Base-by-base conservation (phyloP, 176 grass and related monocot genomes). In the Rhipidocladum racemiflorum region DNA sequence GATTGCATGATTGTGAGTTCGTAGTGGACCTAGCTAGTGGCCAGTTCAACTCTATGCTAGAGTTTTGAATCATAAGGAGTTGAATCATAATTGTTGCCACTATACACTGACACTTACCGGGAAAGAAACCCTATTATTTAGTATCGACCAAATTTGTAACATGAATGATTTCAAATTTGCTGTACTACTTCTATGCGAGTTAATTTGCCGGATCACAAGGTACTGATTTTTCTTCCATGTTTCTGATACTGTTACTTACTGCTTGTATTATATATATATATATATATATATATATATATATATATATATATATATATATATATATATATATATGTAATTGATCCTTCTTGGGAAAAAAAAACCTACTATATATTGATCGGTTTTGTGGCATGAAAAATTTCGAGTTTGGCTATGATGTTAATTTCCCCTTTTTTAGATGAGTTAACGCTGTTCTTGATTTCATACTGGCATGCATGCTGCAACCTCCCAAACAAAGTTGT, bases 361-460 rank as follows among this genome's bases (percentile, higher is more conserved):
- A 17, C 16, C 2, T 29, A 34, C 8, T 4, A 0, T 49, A 38
- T 35, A 25, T 2, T 8, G 61, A 27, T 7, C 23, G 14, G 18
- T 46, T 61, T 21, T 70, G 27, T 48, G 20, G 21, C 43, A 38
- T 74, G 49, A 21, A 28, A 54, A 23, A 51, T 65, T 82, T 18
- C 54, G 35, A 4, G 6, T 32, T 36, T 24, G 9, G 43, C 9
- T 73, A 49, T 39, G 27, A 48, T 6, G 10, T 24, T 61, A 28
- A 28, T 29, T 16, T 49, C 51, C 45, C 11, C 24, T 20, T 69
- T 48, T 28, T 50, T 43, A 46, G 36, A 50, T 21, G 21, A 21
- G 59, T 25, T 75, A 6, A 8, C 65, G 25, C 28, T 46, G 23
- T 49, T 75, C 36, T 81, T 87, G n/a, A 56, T 81, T 55, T 70